Evolutionary conservation across 139 green algal genomes (phyloP).

Genomic region (Chlorella sp.): DNA sequence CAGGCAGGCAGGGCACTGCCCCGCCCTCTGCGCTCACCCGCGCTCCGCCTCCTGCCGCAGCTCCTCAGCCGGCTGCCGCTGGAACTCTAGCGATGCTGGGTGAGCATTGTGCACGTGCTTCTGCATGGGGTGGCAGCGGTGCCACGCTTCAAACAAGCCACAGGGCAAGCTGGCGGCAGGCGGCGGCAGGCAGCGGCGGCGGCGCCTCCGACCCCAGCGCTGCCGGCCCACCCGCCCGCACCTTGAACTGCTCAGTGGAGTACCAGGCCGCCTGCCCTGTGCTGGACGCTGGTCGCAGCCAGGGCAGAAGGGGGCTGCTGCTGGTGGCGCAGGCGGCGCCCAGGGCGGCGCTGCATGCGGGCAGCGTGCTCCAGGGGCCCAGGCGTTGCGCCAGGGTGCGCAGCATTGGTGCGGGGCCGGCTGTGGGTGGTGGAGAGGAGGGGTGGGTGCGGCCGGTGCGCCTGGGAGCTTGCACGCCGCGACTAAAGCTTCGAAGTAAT

Average conservation of each 20-base stretch:
- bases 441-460: too few relatives aligned
- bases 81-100: slow-evolving; percentile 40
- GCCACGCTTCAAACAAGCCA: not conserved
- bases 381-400: too few relatives aligned
- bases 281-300: not conserved
- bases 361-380: too few relatives aligned
- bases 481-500: too few relatives aligned
- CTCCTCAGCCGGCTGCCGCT: slow-evolving; percentile 5
- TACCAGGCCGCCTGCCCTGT: not conserved
- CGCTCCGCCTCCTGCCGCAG: not conserved
- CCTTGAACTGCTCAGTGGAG: slow-evolving; percentile 12
- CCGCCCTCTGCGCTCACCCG: not conserved
- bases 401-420: too few relatives aligned
- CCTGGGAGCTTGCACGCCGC: too few relatives aligned
- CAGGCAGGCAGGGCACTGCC: too few relatives aligned
- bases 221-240: not conserved
- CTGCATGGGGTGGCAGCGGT: not conserved
- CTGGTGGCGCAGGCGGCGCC: too few relatives aligned
- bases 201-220: not conserved
- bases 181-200: slow-evolving; percentile 1
- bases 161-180: not conserved
- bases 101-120: not conserved
- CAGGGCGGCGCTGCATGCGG: too few relatives aligned
- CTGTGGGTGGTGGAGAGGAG: not conserved
- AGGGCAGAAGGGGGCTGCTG: not conserved